phyloP scores from a whole-genome alignment of 2,329 filamentous ascomycete genomes.

The Epichloe coenophiala region DNA sequence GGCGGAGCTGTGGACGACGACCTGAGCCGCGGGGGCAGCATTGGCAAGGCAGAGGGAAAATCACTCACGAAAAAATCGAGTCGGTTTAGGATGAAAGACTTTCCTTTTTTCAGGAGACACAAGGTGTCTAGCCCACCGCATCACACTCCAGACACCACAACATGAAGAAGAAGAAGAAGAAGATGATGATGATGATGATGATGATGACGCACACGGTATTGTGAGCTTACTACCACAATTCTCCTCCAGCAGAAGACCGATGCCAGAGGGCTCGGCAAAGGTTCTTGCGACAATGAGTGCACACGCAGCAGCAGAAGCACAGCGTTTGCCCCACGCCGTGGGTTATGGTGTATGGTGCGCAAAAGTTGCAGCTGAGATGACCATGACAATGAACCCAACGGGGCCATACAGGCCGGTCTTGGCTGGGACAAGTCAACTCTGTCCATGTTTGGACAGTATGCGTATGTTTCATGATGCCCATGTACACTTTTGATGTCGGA shows the following conservation, averaged over 20 bases:
- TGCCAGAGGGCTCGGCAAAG: background rate
- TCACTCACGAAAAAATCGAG: conserved; percentile 48
- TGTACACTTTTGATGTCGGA: background rate
- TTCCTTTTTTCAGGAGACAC: conserved; percentile 42
- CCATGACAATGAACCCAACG: background rate
- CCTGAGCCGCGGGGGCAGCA: conserved; percentile 25
- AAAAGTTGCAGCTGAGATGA: too few species aligned
- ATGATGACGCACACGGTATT: conserved; percentile 10
- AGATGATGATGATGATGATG: background rate
- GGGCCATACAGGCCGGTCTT: background rate
- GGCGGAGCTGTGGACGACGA: conserved; percentile 15
- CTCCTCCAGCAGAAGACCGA: background rate
- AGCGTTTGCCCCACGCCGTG: too few species aligned
- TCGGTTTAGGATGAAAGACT: conserved; percentile 48
- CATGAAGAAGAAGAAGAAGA: conserved; percentile 11
- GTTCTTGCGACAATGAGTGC: background rate
- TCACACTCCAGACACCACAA: conserved; percentile 20
- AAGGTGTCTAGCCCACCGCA: conserved; percentile 25
- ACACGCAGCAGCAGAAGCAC: background rate
- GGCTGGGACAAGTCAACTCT: background rate
- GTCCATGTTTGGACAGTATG: background rate
- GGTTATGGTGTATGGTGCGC: too few species aligned
- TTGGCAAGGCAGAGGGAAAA: conserved; percentile 34
- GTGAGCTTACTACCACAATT: background rate
- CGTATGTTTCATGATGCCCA: background rate